Evolutionary conservation across 164 flowering plant genomes (phyloP).

Genomic region (Warburgia ugandensis): DNA sequence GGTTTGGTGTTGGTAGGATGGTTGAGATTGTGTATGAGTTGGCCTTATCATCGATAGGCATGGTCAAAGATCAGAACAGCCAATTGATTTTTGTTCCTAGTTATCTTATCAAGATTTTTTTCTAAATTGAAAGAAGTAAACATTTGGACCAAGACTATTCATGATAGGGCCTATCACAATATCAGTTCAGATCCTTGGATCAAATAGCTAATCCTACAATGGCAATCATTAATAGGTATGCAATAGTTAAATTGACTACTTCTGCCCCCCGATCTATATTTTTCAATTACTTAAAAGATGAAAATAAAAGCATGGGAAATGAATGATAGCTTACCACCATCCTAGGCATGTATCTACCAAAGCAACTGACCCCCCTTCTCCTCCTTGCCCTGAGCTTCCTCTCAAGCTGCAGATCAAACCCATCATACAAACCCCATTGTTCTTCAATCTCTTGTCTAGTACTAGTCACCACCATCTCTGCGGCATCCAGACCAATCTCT

Average conservation of each 20-base stretch:
- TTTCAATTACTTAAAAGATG: background rate
- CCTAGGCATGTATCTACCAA: conserved; percentile 75
- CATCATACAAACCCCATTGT: conserved; percentile 88
- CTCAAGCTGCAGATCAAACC: conserved; percentile 74
- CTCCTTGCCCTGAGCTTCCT: conserved; percentile 64
- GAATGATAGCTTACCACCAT: conserved; percentile 56
- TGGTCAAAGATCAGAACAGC: no score
- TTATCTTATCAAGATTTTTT: no score
- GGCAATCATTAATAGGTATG: no score
- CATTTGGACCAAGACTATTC: background rate
- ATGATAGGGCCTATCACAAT: no score
- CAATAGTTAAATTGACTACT: no score
- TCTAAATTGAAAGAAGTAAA: background rate
- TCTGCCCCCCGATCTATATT: no score
- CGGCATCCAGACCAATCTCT: conserved; percentile 67
- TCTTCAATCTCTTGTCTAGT: conserved; percentile 90
- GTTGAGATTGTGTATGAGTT: no score
- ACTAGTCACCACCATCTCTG: conserved; percentile 88
- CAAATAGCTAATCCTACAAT: no score
- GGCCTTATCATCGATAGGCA: no score
- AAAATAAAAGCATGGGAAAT: background rate
- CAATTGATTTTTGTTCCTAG: no score
- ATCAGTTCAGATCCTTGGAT: no score
- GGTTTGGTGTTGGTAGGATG: no score
- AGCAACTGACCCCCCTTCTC: conserved; percentile 72